phyloP scores from a whole-genome alignment of 208 protist species.

The Novymonas esmeraldas region DNA sequence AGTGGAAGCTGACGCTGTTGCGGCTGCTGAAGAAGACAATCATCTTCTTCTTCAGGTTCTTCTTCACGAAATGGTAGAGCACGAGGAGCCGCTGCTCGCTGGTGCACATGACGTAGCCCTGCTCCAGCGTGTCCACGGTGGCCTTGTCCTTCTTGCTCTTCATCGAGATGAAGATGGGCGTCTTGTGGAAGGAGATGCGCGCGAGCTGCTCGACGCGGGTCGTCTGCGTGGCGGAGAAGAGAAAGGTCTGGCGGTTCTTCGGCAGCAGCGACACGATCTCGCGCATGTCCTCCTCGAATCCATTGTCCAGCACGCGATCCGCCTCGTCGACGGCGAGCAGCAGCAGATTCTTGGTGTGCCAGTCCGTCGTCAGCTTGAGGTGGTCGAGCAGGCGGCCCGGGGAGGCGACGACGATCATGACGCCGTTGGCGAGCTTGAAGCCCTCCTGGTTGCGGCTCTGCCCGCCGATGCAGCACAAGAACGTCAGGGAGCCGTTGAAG shows the following conservation, averaged over 20 bases:
- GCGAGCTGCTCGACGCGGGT: slow-evolving; percentile 97
- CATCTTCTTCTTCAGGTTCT: slow-evolving; percentile 97
- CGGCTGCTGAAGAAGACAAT: slow-evolving; percentile 99
- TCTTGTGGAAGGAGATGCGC: slow-evolving; percentile 94
- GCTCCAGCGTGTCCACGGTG: slow-evolving; percentile 95
- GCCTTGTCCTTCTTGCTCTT: slow-evolving; percentile 89
- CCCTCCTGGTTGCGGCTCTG: slow-evolving; percentile 90
- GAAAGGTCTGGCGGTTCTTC: slow-evolving; percentile 96
- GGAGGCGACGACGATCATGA: slow-evolving; percentile 92
- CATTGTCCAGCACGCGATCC: slow-evolving; percentile 98
- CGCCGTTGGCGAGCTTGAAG: slow-evolving; percentile 86
- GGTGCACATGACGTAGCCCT: slow-evolving; percentile 98
- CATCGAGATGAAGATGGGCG: slow-evolving; percentile 97
- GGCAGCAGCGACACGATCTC: slow-evolving; percentile 99
- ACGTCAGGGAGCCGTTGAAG: slow-evolving; percentile 91
- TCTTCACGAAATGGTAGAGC: slow-evolving; percentile 99
- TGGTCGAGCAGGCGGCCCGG: slow-evolving; percentile 98
- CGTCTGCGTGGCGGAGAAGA: slow-evolving; percentile 99
- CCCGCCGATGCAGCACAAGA: slow-evolving; percentile 90
- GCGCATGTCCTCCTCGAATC: slow-evolving; percentile 98
- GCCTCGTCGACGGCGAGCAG: slow-evolving; percentile 99
- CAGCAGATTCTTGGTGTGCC: slow-evolving; percentile 97
- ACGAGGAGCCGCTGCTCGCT: slow-evolving; percentile 97
- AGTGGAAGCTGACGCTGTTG: slow-evolving; percentile 98
- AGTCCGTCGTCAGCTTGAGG: slow-evolving; percentile 97